These are phyloP conservation scores for Phyllosticta paracitricarpa DNA, from an alignment of 2,329 filamentous ascomycete species.

Conservation along the genomic window DNA sequence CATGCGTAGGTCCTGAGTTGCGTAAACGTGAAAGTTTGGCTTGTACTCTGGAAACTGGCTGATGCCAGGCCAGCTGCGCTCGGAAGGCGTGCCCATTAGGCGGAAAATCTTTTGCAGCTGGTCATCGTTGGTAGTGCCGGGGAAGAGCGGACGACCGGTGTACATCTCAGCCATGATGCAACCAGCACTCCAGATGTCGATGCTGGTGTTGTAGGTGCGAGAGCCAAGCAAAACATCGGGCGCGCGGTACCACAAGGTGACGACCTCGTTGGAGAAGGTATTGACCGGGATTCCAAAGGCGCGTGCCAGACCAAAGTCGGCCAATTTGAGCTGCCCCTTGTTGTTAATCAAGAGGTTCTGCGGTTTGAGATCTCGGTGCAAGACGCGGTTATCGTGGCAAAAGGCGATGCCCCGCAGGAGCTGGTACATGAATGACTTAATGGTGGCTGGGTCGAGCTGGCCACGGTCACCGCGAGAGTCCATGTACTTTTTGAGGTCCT, in stretches of 20 bases:
- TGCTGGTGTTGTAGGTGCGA: conserved; percentile 97
- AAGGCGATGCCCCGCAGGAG: conserved; percentile 92
- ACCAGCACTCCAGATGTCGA: conserved; percentile 97
- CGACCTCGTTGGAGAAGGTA: conserved; percentile 95
- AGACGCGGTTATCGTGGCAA: conserved; percentile 92
- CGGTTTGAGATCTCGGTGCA: conserved; percentile 91
- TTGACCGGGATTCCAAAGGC: conserved; percentile 97
- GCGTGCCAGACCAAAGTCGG: conserved; percentile 86
- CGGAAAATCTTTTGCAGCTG: conserved; percentile 96
- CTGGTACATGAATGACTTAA: conserved; percentile 99
- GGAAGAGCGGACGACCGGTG: conserved; percentile 88
- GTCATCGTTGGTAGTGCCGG: conserved; percentile 95
- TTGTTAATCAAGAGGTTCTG: conserved; percentile 94
- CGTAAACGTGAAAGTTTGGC: conserved; percentile 85
- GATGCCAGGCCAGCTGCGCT: conserved; percentile 92
- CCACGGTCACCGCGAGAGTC: conserved; percentile 84
- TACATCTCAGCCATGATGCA: conserved; percentile 99
- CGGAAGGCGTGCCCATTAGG: conserved; percentile 94
- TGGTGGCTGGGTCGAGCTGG: conserved; percentile 75
- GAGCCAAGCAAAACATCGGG: conserved; percentile 91
- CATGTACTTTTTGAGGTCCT: conserved; percentile 98
- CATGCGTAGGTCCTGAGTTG: conserved; percentile 76
- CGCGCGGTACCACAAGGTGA: conserved; percentile 94
- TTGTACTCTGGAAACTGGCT: conserved; percentile 97
- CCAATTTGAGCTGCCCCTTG: conserved; percentile 82